Evolutionary conservation across 2,329 filamentous ascomycete genomes (phyloP), one percentile per base, ranked within the genome.

Genomic region (Colletotrichum sp.): DNA sequence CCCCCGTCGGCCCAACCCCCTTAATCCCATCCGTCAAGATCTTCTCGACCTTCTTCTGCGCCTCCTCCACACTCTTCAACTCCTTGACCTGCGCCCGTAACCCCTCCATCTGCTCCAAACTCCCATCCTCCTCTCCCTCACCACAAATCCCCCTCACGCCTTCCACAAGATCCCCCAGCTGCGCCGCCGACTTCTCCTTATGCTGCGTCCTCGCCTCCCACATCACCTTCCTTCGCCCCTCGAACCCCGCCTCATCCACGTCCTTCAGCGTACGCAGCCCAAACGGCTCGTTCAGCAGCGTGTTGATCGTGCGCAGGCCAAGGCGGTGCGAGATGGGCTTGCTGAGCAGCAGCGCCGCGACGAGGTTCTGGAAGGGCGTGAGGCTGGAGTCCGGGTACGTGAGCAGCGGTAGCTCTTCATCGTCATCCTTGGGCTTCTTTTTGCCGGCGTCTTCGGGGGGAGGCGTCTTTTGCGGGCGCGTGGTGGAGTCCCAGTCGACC

Each of bases 281-380:
- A 79, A 87, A 87, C 0, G 87, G 87, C 15, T 81, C 78, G 76
- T 88, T 88, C 57, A 88, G 81, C 16, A 88, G 79, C 1, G 86
- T 88, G 28, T 86, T 82, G 65, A 88, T 86, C 3, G 84, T 83
- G 15, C 87, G 81, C 57, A 87, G 80, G 15, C 87, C 86, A 0
- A 89, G 82, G 30, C 80, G 81, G 76, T 88, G 86, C 13, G 84
- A 84, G 62, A 88, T 86, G 1, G 87, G 86, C 10, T 86, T 83
- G 12, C 84, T 86, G 8, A 89, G 81, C 18, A 88, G 80, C 36
- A 87, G 81, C 10, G 87, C 86, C 71, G 83, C 84, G 32, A 88
- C 78, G 3, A 89, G 83, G 76, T 88, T 85, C 79, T 88, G 85
- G 77, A 87, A 88, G 0, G 86, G 83, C 8, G 80, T 85, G 18